Evolutionary conservation across 75 land plant genomes (phyloP).

Genomic region (Pinus albicaulis): DNA sequence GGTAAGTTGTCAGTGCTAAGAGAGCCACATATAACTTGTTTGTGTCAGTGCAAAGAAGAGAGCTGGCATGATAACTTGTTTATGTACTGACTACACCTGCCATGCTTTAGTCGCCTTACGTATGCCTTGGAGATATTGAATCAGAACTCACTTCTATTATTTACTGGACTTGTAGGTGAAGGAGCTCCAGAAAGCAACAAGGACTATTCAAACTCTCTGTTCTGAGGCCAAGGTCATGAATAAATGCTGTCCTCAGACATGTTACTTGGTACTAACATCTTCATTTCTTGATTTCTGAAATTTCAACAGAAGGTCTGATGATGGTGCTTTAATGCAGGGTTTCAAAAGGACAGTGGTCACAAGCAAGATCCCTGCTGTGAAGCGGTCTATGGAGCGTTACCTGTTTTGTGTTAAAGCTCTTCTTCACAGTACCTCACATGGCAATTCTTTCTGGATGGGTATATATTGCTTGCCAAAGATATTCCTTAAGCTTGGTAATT

Average conservation of each 20-base stretch:
- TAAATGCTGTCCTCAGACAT: background rate
- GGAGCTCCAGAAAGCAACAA: constrained; percentile 92
- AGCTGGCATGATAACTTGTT: background rate
- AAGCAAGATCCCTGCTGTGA: constrained; percentile 79
- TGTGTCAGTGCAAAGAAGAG: background rate
- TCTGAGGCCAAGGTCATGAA: constrained; percentile 84
- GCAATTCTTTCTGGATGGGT: constrained; percentile 93
- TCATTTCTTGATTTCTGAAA: background rate
- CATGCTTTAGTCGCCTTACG: background rate
- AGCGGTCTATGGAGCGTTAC: constrained; percentile 89
- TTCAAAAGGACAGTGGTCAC: constrained; percentile 69
- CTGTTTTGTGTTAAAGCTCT: constrained; percentile 87
- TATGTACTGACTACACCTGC: too few relatives aligned
- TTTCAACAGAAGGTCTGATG: background rate
- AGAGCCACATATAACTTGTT: background rate
- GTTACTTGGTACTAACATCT: background rate
- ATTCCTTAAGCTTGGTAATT: background rate
- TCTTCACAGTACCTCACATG: constrained; percentile 63
- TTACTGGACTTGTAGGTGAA: constrained; percentile 44
- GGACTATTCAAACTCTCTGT: constrained; percentile 85
- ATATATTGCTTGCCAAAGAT: constrained; percentile 1
- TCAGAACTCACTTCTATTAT: background rate
- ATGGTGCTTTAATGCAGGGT: constrained; percentile 35
- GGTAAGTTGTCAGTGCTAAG: constrained; percentile 36
- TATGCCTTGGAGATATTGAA: background rate